Evolutionary conservation across 495 filamentous ascomycete species (phyloP), one percentile per base, ranked within the genome.

Genomic region (Penicillium samsonianum): DNA sequence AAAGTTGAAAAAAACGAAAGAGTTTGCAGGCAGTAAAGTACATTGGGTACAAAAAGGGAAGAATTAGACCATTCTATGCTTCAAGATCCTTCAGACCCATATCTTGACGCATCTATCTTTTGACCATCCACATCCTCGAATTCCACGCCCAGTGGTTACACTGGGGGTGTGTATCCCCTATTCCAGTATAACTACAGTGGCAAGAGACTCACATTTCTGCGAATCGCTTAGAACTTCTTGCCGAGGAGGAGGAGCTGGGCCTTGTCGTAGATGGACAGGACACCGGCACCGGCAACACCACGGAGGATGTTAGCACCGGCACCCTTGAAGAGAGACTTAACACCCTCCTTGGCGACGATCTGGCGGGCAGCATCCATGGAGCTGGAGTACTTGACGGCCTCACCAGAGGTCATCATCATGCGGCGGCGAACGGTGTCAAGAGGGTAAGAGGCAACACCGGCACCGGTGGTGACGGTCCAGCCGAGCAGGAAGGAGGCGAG

Each of bases 201-300:
- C 48, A 62, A 45, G 56, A 10, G 16, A 62, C 54, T 46, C 58
- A 60, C 59, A 14, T 45, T 52, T 55, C 53, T 40, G 42, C 19
- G 53, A 55, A 70, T 71, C 51, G 83, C 89, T 90, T 96, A 97
- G 94, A 92, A 98, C 82, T 90, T 88, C 90, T 98, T 96, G 75
- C 94, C 94, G 90, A 98, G 97, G 79, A 98, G 82, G 75, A 98
- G 78, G 72, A 98, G 84, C 88, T 98, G 94, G 76, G 87, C 90
- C 84, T 98, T 94, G 78, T 98, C 94, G 80, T 98, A 98, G 90
- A 98, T 96, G 73, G 94, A 98, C 73, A 98, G 86, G 78, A 98
- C 94, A 98, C 94, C 94, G 81, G 94, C 94, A 91, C 94, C 94
- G 73, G 94, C 94, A 71, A 98, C 94, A 96, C 94, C 94, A 96